phyloP scores from a whole-genome alignment of 139 green algal species.

The Volvox reticuliferus region DNA sequence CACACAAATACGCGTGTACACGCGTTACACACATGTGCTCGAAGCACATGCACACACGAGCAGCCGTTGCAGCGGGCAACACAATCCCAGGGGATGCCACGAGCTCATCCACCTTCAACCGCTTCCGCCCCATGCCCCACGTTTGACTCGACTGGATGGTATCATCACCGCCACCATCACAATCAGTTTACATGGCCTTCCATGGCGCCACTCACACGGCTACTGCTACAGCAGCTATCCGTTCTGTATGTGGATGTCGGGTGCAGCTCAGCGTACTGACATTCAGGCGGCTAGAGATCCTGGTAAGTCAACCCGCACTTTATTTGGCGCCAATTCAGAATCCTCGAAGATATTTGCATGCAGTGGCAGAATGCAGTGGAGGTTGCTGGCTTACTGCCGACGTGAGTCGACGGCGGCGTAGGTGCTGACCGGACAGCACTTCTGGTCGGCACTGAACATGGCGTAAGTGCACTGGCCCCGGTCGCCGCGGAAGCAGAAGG shows the following conservation, averaged over 20 bases:
- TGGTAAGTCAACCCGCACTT: background rate
- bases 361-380: background rate
- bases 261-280: background rate
- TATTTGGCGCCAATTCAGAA: background rate
- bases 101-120: too few species aligned
- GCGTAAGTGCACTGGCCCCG: constrained; percentile 6
- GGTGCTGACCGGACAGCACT: background rate
- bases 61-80: too few species aligned
- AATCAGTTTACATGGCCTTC: too few species aligned
- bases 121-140: background rate
- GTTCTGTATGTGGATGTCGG: background rate
- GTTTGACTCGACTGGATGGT: background rate
- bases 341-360: background rate
- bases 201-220: background rate
- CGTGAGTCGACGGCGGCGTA: background rate
- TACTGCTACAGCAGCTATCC: too few species aligned
- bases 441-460: background rate
- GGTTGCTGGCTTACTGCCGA: background rate
- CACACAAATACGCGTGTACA: background rate
- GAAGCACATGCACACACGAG: background rate
- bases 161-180: background rate
- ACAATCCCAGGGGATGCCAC: too few species aligned
- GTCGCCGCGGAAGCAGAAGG: constrained; percentile 19
- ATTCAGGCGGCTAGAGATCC: background rate
- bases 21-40: background rate